Base-by-base conservation (phyloP, 2,329 filamentous ascomycete genomes). In the Cadophora gregata region DNA sequence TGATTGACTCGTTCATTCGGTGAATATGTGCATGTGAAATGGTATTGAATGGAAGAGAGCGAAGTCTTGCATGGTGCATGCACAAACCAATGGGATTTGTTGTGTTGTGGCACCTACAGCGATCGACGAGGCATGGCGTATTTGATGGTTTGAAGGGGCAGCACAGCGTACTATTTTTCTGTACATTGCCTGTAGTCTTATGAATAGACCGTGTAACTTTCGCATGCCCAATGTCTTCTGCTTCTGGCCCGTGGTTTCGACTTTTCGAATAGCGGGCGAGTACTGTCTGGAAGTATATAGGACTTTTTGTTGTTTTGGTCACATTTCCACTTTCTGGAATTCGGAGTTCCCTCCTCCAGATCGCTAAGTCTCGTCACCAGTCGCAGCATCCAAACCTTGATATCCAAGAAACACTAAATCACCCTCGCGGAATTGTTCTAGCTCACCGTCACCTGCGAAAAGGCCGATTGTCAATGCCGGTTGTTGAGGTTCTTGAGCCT, bases 141-240 rank as follows among this genome's bases (percentile, higher is more conserved):
- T 51, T 45, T 65, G 31, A 36, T 45, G 53, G 53, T 29, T 38
- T n/a, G 25, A n/a, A 31, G 42, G 31, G 48, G 27, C 24, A 45
- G 29, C 45, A 63, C 65, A 70, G 38, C 64, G 60, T 62, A 64
- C 62, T 64, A 63, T 59, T 65, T 71, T 69, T 70, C 65, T 74
- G 71, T 74, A 74, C 64, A 74, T 72, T 74, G 72, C 64, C 70
- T 66, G 72, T 74, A 74, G 68, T 70, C 64, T 69, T 72, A 74
- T 47, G 70, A 74, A 74, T 74, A 74, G 70, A 74, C 63, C 71
- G 66, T 74, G 68, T 70, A 69, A 67, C 60, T 62, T 55, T 55
- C 9, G 25, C 27, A 27, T 53, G 45, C 48, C 8, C 2, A 53
- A 12, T 10, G 2, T 19, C 12, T 16, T 42, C 14, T 2, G 12